A percentile compares a stretch with the other conserved stretches of the same genome.
phyloP scores from a whole-genome alignment of 1,139 yeast genomes.

The Blastobotrys capitulatus region DNA sequence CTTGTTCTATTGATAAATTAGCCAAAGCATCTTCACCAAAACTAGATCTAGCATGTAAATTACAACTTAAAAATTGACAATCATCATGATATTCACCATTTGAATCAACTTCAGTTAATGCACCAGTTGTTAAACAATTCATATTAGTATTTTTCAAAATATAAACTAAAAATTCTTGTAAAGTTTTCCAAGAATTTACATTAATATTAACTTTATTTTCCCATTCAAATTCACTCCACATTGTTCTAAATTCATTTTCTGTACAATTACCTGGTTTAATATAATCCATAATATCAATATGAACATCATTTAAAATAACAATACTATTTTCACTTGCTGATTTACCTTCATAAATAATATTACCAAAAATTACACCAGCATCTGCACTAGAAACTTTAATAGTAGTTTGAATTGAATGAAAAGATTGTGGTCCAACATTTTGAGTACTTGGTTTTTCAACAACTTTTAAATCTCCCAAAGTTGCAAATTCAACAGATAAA shows the following conservation, averaged over 20 bases:
- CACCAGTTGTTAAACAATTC: slow-evolving; percentile 91
- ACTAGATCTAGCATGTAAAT: slow-evolving; percentile 84
- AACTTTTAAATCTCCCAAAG: slow-evolving; percentile 92
- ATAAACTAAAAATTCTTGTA: slow-evolving; percentile 75
- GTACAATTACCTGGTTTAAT: slow-evolving; percentile 89
- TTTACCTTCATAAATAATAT: slow-evolving; percentile 93
- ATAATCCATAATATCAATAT: slow-evolving; percentile 95
- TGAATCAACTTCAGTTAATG: slow-evolving; percentile 37
- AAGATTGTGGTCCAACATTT: slow-evolving; percentile 94
- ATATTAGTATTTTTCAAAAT: slow-evolving; percentile 83
- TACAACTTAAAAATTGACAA: slow-evolving; percentile 91
- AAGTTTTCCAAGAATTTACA: slow-evolving; percentile 52
- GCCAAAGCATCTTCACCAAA: slow-evolving; percentile 99
- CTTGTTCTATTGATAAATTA: slow-evolving; percentile 86
- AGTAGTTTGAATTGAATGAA: slow-evolving; percentile 83
- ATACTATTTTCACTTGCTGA: slow-evolving; percentile 87
- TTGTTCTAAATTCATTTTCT: slow-evolving; percentile 85
- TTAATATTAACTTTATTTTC: slow-evolving; percentile 94
- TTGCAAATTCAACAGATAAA: slow-evolving; percentile 90
- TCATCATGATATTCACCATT: slow-evolving; percentile 60
- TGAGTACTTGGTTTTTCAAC: slow-evolving; percentile 91
- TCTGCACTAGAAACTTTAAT: slow-evolving; percentile 96
- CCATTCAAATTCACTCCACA: slow-evolving; percentile 99
- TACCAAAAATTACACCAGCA: slow-evolving; percentile 96
- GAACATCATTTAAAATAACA: slow-evolving; percentile 91